Evolutionary conservation across 2,329 filamentous ascomycete species (phyloP).

Genomic region (Rhinocladiella similis): DNA sequence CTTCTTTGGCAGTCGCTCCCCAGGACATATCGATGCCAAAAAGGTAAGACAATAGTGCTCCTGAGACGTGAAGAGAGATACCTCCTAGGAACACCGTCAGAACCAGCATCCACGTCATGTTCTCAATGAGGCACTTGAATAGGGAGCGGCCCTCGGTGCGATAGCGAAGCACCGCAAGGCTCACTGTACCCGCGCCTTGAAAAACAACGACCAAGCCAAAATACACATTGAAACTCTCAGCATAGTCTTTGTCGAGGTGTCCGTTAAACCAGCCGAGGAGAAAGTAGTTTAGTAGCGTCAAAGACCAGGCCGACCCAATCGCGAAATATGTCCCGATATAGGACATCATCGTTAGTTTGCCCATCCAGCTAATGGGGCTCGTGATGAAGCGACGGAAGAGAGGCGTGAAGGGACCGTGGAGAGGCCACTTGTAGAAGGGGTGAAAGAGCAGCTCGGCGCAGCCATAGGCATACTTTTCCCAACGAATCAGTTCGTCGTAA

Average conservation of each 20-base stretch:
- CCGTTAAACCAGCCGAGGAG: slow-evolving; percentile 69
- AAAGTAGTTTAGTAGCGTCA: slow-evolving; percentile 69
- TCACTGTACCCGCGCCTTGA: slow-evolving; percentile 59
- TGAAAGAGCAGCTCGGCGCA: slow-evolving; percentile 81
- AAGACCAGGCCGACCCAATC: slow-evolving; percentile 63
- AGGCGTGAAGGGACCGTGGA: slow-evolving; percentile 72
- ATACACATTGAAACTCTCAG: slow-evolving; percentile 55
- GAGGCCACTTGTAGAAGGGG: slow-evolving; percentile 70
- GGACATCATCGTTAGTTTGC: slow-evolving; percentile 69
- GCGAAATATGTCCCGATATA: slow-evolving; percentile 66
- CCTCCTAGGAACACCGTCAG: slow-evolving; percentile 78
- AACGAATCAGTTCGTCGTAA: slow-evolving; percentile 78
- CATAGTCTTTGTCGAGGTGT: slow-evolving; percentile 64
- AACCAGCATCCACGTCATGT: slow-evolving; percentile 63
- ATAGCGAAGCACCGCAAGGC: slow-evolving; percentile 64
- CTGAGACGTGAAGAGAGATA: slow-evolving; percentile 66
- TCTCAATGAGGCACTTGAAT: slow-evolving; percentile 53
- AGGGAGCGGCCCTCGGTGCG: slow-evolving; percentile 57
- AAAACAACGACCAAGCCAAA: slow-evolving; percentile 60
- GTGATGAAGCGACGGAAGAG: slow-evolving; percentile 73
- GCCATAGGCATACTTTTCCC: slow-evolving; percentile 84
- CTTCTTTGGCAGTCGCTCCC: slow-evolving; percentile 81
- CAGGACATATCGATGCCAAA: slow-evolving; percentile 83
- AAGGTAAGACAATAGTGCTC: slow-evolving; percentile 78
- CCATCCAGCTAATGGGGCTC: slow-evolving; percentile 59